Evolutionary conservation across 140 eudicot genomes (phyloP).

Genomic region (Anethum foeniculum): DNA sequence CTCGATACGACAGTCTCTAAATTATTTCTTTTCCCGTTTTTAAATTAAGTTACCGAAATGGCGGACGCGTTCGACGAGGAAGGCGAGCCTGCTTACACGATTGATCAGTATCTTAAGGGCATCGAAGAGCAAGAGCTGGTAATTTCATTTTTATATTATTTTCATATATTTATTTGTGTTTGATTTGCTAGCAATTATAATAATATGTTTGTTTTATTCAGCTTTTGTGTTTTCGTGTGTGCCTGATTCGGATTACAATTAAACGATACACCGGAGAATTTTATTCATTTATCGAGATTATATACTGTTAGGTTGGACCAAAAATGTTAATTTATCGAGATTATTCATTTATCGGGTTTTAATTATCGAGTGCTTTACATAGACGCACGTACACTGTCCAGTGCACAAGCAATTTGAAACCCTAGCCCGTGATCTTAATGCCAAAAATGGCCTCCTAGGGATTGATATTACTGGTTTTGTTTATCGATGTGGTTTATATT

Average conservation of each 20-base stretch:
- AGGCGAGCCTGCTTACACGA: slow-evolving; percentile 58
- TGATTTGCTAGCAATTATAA: not conserved
- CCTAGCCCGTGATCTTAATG: not conserved
- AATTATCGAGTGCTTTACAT: no score
- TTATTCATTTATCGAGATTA: no score
- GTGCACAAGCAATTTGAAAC: not conserved
- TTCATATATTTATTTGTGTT: not conserved
- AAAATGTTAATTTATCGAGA: no score
- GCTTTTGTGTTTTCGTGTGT: not conserved
- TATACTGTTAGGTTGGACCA: no score
- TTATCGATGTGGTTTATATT: not conserved
- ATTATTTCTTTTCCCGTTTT: not conserved
- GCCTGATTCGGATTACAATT: not conserved
- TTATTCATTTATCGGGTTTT: no score
- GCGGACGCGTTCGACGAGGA: slow-evolving; percentile 71
- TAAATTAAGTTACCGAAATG: slow-evolving; percentile 22
- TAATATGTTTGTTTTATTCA: not conserved
- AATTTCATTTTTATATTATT: not conserved
- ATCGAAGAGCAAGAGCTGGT: slow-evolving; percentile 86
- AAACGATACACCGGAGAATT: not conserved
- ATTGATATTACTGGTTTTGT: not conserved
- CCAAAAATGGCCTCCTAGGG: not conserved
- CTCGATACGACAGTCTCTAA: no score
- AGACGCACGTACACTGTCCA: not conserved
- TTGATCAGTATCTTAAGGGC: slow-evolving; percentile 58